Evolutionary conservation across 805 yeast species (phyloP).

Genomic region (Pichia sporocuriosa): DNA sequence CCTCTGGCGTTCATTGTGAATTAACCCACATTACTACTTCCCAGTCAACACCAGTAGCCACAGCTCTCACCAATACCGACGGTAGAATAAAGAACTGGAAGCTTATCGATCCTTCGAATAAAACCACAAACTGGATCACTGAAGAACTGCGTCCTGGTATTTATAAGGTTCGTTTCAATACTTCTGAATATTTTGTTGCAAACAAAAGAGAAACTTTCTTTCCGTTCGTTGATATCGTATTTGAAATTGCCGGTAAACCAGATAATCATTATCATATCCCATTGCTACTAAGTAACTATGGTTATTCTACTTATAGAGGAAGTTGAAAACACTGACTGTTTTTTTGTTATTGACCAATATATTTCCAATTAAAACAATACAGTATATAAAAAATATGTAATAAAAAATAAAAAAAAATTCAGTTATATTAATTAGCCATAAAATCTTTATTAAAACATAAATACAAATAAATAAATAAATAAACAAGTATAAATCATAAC

Average conservation of each 20-base stretch:
- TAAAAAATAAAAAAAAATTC: background rate
- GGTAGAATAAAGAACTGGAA: conserved; percentile 74
- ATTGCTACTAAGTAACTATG: conserved; percentile 70
- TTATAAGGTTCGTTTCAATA: conserved; percentile 71
- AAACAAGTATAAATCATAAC: background rate
- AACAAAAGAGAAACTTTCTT: conserved; percentile 53
- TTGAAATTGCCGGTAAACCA: conserved; percentile 58
- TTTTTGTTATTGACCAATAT: too few relatives aligned
- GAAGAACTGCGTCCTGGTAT: conserved; percentile 46
- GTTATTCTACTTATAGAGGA: conserved; percentile 90
- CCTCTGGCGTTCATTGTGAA: conserved; percentile 64
- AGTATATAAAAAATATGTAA: background rate
- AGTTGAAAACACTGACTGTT: conserved; percentile 18
- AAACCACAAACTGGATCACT: conserved; percentile 33
- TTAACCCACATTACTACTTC: conserved; percentile 35
- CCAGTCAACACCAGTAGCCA: conserved; percentile 44
- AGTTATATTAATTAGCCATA: background rate
- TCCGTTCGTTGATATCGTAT: conserved; percentile 80
- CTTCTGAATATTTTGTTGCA: conserved; percentile 54
- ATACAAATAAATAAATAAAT: background rate
- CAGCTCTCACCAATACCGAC: conserved; percentile 66
- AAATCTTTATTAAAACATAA: background rate
- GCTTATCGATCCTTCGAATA: conserved; percentile 11
- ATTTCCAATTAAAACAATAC: conserved; percentile 2
- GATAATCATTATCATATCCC: conserved; percentile 89